Percentiles rank a stretch among this genome's conserved stretches.
Evolutionary conservation across 2,329 filamentous ascomycete species (phyloP).

Genomic region (Microsporum ferrugineum): DNA sequence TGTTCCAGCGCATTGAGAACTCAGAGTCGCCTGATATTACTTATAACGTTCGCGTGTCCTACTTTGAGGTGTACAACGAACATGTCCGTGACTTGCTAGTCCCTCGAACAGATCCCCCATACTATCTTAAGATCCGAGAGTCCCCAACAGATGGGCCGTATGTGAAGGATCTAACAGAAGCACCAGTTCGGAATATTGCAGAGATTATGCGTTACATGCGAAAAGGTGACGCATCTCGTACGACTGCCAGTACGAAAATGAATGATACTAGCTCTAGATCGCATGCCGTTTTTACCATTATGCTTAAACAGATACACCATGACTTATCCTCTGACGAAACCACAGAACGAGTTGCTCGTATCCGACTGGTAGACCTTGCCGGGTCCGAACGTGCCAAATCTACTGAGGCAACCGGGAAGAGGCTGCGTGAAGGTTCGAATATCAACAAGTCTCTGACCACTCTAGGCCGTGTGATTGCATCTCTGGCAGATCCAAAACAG

Average conservation of each 20-base stretch:
- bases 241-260: constrained; percentile 93
- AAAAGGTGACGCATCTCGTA: constrained; percentile 75
- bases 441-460: constrained; percentile 99
- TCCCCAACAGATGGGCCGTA: constrained; percentile 91
- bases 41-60: constrained; percentile 93
- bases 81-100: constrained; percentile 90
- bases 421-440: constrained; percentile 87
- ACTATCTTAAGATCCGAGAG: constrained; percentile 95
- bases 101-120: constrained; percentile 64
- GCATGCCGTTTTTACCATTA: constrained; percentile 95
- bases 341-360: constrained; percentile 85
- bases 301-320: constrained; percentile 95
- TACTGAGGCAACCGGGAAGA: constrained; percentile 84
- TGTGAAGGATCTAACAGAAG: constrained; percentile 90
- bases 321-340: constrained; percentile 96
- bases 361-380: constrained; percentile 86
- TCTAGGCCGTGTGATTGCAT: constrained; percentile 87
- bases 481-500: constrained; percentile 64
- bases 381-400: constrained; percentile 91
- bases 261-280: constrained; percentile 96
- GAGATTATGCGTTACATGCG: constrained; percentile 90
- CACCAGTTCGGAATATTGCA: constrained; percentile 72
- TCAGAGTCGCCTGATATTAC: constrained; percentile 82
- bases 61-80: constrained; percentile 99
- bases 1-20: constrained; percentile 84